phyloP scores from a whole-genome alignment of 495 filamentous ascomycete species.

The Filosporella fistucella region DNA sequence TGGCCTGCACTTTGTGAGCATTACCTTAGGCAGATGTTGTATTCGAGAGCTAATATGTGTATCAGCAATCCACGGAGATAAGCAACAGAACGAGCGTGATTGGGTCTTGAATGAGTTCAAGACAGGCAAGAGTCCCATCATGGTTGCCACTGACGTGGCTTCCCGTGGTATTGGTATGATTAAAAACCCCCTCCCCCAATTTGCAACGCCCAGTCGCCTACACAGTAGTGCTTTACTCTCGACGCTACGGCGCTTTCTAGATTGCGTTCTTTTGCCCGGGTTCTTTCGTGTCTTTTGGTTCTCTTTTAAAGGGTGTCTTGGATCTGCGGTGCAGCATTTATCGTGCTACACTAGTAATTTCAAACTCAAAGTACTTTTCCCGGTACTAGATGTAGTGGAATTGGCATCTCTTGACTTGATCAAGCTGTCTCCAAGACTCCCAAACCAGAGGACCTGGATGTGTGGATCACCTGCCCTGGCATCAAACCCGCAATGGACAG shows the following conservation, averaged over 20 bases:
- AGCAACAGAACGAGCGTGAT: slow-evolving; percentile 98
- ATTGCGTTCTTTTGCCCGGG: slow-evolving; percentile 82
- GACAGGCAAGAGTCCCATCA: slow-evolving; percentile 89
- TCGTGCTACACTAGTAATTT: slow-evolving; percentile 65
- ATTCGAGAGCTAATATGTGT: slow-evolving; percentile 43
- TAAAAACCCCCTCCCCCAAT: slow-evolving; percentile 45
- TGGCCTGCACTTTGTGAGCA: slow-evolving; percentile 95
- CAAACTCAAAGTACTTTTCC: slow-evolving; percentile 64
- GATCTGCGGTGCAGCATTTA: slow-evolving; percentile 71
- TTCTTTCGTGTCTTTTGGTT: slow-evolving; percentile 75
- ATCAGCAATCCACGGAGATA: slow-evolving; percentile 96
- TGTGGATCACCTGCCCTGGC: slow-evolving; percentile 44
- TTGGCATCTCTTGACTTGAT: slow-evolving; percentile 68
- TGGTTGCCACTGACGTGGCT: slow-evolving; percentile 98
- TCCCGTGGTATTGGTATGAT: slow-evolving; percentile 99
- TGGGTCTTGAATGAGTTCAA: slow-evolving; percentile 99
- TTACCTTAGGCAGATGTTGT: background rate
- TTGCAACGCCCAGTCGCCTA: slow-evolving; percentile 64
- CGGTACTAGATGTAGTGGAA: slow-evolving; percentile 71
- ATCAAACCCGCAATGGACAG: slow-evolving; percentile 31
- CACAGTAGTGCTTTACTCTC: slow-evolving; percentile 89
- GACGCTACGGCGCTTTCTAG: slow-evolving; percentile 69
- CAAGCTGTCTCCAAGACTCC: slow-evolving; percentile 58
- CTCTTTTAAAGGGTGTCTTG: slow-evolving; percentile 74
- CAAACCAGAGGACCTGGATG: slow-evolving; percentile 65